Base-by-base conservation (phyloP, 768 basidiomycete species). In the Flagelloscypha sp. region DNA sequence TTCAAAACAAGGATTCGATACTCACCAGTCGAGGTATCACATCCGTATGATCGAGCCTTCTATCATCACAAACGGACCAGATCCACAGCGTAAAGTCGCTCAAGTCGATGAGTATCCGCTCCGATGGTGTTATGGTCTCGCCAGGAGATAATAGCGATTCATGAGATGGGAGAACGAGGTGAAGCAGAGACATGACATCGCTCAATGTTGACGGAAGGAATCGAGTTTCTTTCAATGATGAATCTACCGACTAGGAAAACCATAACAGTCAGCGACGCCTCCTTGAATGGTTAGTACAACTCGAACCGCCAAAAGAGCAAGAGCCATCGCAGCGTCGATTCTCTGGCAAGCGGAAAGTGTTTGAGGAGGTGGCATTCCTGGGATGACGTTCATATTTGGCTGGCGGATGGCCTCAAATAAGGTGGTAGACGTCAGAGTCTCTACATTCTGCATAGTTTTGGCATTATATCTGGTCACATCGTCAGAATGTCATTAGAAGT, bases 1-100 rank as follows among this genome's bases (percentile, higher is more conserved):
- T n/a, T n/a, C n/a, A n/a, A n/a, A n/a, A n/a, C n/a, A n/a, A n/a
- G n/a, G n/a, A n/a, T n/a, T n/a, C 7, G 30, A 4, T 22, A 49
- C 68, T 46, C 46, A 81, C 82, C 40, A 79, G 45, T 30, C 50
- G 50, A 4, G 62, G 53, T 30, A 81, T 59, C 19, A 56, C 57
- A 35, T 79, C 78, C 2, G 66, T 57, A 23, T 74, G 55, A 19
- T 67, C 61, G 24, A 59, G 50, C 15, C 72, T 65, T 39, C 60
- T 58, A 45, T 83, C 80, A 30, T 57, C 51, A 78, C 80, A 85
- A 6, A 66, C 53, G 8, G 49, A 55, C 82, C 84, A 87, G 36
- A 62, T 63, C 82, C 83, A 84, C 1, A 70, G 65, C 3, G 80
- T 51, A 8, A 68, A 55, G 8, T 62, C 43, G 20, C 74, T 72